phyloP scores from a whole-genome alignment of 805 yeast species.

The Metschnikowia matae region DNA sequence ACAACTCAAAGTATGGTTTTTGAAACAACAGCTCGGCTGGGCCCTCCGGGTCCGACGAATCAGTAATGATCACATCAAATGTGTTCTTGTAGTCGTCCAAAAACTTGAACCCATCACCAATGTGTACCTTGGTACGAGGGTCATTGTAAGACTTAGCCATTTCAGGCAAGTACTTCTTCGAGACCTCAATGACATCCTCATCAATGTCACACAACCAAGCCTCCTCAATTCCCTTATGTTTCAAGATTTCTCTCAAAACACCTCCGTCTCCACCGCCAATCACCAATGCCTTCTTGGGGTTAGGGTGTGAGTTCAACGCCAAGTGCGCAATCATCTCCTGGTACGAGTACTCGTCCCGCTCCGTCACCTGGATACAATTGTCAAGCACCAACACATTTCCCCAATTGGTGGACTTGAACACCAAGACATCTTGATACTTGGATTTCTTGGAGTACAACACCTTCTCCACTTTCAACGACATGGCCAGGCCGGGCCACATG shows the following conservation, averaged over 20 bases:
- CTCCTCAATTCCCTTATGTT: slow-evolving; percentile 81
- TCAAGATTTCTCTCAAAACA: slow-evolving; percentile 89
- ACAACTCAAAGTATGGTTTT: slow-evolving; percentile 81
- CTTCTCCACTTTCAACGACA: slow-evolving; percentile 84
- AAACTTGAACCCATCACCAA: slow-evolving; percentile 98
- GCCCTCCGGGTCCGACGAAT: slow-evolving; percentile 97
- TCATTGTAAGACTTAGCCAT: slow-evolving; percentile 81
- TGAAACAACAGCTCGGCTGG: slow-evolving; percentile 95
- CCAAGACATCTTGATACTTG: slow-evolving; percentile 87
- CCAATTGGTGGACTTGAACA: slow-evolving; percentile 87
- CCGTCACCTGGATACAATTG: slow-evolving; percentile 93
- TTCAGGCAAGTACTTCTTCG: slow-evolving; percentile 83
- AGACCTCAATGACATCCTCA: slow-evolving; percentile 82
- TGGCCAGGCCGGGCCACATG: slow-evolving; percentile 99
- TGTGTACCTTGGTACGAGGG: slow-evolving; percentile 85
- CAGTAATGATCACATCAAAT: slow-evolving; percentile 94
- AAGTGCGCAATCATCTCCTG: slow-evolving; percentile 98
- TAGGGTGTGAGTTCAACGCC: slow-evolving; percentile 88
- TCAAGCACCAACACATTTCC: slow-evolving; percentile 95
- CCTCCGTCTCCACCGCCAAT: slow-evolving; percentile 99
- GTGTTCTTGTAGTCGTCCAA: slow-evolving; percentile 76
- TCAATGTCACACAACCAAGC: slow-evolving; percentile 94
- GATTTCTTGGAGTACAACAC: slow-evolving; percentile 82
- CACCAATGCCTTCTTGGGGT: slow-evolving; percentile 89
- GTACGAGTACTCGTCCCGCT: slow-evolving; percentile 94